These are phyloP conservation scores for Carex arenaria DNA, from an alignment of 202 grass and related monocot genomes.

Conservation along the genomic window DNA sequence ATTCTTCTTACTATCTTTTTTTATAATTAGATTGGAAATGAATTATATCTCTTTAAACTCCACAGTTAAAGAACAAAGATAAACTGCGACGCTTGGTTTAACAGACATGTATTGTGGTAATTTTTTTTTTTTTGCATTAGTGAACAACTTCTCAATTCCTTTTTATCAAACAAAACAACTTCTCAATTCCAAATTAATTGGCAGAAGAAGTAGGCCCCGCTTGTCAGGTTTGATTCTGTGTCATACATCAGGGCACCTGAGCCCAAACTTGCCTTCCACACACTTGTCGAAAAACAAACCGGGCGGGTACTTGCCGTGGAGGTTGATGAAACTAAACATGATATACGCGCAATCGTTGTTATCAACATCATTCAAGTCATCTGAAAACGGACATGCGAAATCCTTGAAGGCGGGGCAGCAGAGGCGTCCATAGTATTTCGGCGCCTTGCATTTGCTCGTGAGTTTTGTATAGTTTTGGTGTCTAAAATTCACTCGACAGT, in stretches of 20 bases:
- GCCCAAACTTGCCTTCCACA: slow-evolving; percentile 53
- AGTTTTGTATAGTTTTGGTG: slow-evolving; percentile 72
- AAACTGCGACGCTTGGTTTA: neutral
- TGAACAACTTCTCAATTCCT: neutral
- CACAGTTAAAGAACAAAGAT: neutral
- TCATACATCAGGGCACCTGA: slow-evolving; percentile 26
- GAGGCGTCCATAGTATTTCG: slow-evolving; percentile 34
- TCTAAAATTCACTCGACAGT: slow-evolving; percentile 59
- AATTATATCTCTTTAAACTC: neutral
- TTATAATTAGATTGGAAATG: neutral
- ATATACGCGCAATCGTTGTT: slow-evolving; percentile 46
- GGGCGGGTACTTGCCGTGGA: slow-evolving; percentile 80
- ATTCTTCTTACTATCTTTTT: neutral
- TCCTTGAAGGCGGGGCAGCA: slow-evolving; percentile 66
- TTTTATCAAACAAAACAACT: neutral
- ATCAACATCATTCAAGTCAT: slow-evolving; percentile 42
- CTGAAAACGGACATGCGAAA: slow-evolving; percentile 60
- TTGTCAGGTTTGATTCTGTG: neutral
- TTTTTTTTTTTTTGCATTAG: neutral
- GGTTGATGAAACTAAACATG: slow-evolving; percentile 88
- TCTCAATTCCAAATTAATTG: neutral
- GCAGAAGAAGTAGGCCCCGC: neutral
- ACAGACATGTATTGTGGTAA: neutral
- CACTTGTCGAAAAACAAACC: slow-evolving; percentile 69
- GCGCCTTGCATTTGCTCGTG: slow-evolving; percentile 82